Evolutionary conservation across 441 rosid genomes (phyloP), one percentile per base, ranked within the genome.

Genomic region (Erodium trifolium): DNA sequence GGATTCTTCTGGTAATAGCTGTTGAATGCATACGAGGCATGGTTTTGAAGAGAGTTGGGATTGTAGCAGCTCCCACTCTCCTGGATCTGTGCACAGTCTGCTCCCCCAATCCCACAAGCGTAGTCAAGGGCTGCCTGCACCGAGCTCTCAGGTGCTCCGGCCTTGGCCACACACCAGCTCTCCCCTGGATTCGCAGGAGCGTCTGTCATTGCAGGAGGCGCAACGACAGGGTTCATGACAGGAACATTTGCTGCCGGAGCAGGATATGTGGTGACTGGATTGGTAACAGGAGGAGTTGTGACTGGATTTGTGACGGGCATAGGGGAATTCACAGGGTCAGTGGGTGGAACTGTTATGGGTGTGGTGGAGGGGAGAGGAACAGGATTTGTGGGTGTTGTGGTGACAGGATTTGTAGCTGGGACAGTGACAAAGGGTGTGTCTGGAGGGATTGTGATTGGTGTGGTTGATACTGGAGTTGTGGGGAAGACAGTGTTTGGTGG

Each of bases 1-100:
- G 96, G 96, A 71, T 85, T 88, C 83, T 84, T 90, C 79, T 90
- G 97, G 68, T 90, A 95, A 77, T 95, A 92, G 79, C 89, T 90
- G 69, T 95, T 95, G 82, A 95, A 92, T 7, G 98, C 99, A 75
- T 53, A 85, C 0, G 99, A 95, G 8, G 98, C 98, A 72, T 92
- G 99, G 78, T 76, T 86, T 75, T 88, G 96, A 59, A 92, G 79
- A 65, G 82, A 72, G 63, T 62, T 79, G 0, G 98, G 98, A 18
- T 79, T 83, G 75, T 87, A 92, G 76, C 99, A 95, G 78, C 78
- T 85, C 53, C 85, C 97, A 1, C 95, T 92, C 77, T 84, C 87
- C 80, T 89, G 97, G 43, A 95, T 88, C 78, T 81, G 88, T 5
- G 99, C 84, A 69, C 99, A 95, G 75, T 90, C 98, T 0, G 92